Conservation (phyloP, 345 rosid species). For the Sonneratia alba region DNA sequence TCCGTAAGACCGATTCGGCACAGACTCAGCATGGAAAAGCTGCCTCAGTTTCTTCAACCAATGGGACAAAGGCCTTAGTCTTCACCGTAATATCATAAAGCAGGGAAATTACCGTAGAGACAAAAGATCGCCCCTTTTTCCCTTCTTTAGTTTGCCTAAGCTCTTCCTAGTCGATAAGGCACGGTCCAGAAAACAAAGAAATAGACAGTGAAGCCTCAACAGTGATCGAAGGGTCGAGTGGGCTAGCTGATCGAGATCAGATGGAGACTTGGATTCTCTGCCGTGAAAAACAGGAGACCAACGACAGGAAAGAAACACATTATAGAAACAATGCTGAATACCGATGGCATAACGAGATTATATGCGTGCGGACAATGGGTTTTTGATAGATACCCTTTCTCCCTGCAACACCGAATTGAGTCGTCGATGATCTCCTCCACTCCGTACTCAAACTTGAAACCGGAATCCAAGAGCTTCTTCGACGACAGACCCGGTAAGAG, state of each 20-base stretch:
- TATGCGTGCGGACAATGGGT: no score
- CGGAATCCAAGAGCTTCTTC: constrained; percentile 26
- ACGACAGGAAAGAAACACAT: no score
- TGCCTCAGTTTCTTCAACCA: background rate
- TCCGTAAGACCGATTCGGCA: background rate
- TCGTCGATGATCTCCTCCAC: constrained; percentile 24
- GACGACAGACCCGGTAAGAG: background rate
- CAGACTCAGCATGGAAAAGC: background rate
- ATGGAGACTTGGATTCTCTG: no score
- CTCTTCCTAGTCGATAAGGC: background rate
- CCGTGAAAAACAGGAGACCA: no score
- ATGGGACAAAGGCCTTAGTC: background rate
- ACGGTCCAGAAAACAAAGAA: background rate
- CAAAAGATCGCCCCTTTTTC: background rate
- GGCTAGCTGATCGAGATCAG: background rate
- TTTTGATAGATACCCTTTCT: constrained; percentile 18
- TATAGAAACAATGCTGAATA: no score
- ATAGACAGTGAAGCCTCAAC: background rate
- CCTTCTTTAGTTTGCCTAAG: no score
- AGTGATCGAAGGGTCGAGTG: background rate
- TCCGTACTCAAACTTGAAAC: constrained; percentile 22
- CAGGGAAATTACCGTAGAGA: background rate
- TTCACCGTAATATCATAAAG: background rate
- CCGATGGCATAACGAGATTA: no score
- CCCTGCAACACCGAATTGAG: constrained; percentile 30